Evolutionary conservation across 2,329 filamentous ascomycete genomes (phyloP).

Genomic region (Endoconidiophora laricicola): DNA sequence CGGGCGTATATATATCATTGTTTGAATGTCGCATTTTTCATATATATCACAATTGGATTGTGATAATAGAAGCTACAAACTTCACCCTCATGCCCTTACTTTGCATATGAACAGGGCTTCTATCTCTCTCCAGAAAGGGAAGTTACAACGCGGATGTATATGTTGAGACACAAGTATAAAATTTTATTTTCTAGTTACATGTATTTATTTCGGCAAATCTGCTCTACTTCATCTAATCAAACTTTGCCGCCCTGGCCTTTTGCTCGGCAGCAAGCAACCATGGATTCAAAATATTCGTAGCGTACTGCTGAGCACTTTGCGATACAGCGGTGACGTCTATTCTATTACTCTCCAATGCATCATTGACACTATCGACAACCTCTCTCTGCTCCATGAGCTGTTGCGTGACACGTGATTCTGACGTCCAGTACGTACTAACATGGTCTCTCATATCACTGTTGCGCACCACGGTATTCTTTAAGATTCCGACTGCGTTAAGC

Average conservation of each 20-base stretch:
- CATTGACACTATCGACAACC: slow-evolving; percentile 53
- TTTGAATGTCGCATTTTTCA: not conserved
- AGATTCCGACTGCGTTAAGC: slow-evolving; percentile 53
- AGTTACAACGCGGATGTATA: not conserved
- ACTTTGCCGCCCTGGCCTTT: slow-evolving; percentile 1
- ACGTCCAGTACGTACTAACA: slow-evolving; percentile 61
- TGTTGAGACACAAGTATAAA: not conserved
- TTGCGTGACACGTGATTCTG: slow-evolving; percentile 55
- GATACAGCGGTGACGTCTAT: slow-evolving; percentile 46
- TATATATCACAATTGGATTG: not conserved
- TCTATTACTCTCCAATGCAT: slow-evolving; percentile 41
- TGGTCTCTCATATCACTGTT: slow-evolving; percentile 53
- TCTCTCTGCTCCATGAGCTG: slow-evolving; percentile 66
- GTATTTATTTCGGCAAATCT: not conserved
- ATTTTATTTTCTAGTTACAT: not conserved
- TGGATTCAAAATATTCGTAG: slow-evolving; percentile 24
- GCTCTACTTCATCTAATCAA: not conserved
- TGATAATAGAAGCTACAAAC: not conserved
- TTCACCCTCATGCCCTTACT: not conserved
- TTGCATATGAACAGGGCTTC: not conserved
- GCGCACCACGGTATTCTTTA: slow-evolving; percentile 64
- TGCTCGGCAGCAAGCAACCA: slow-evolving; percentile 8
- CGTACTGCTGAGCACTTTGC: slow-evolving; percentile 47
- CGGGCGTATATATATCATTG: not conserved
- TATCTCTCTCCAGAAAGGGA: not conserved